Conservation (phyloP, 495 filamentous ascomycete species). For the Penicillium lagena region DNA sequence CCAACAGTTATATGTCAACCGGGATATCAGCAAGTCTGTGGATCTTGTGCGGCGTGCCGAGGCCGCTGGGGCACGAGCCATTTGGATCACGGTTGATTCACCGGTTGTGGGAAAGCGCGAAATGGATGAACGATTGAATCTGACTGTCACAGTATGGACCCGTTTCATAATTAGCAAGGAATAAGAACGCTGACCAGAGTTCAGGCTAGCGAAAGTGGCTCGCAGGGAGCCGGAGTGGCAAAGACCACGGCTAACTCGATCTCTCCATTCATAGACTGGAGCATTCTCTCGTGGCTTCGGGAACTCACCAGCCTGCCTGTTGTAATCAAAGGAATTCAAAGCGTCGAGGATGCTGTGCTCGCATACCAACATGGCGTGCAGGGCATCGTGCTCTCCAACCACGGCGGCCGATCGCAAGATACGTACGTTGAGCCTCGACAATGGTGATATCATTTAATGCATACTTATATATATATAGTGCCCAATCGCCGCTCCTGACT, state of each 20-base stretch:
- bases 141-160: slow-evolving; percentile 16
- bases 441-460: slow-evolving; percentile 15
- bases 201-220: slow-evolving; percentile 7
- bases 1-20: slow-evolving; percentile 86
- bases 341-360: slow-evolving; percentile 77
- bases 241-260: slow-evolving; percentile 73
- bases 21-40: slow-evolving; percentile 69
- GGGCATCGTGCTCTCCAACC: slow-evolving; percentile 64
- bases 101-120: slow-evolving; percentile 56
- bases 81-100: slow-evolving; percentile 64
- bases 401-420: slow-evolving; percentile 43
- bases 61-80: slow-evolving; percentile 65
- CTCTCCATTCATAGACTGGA: slow-evolving; percentile 72
- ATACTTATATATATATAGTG: slow-evolving; percentile 67
- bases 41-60: slow-evolving; percentile 73
- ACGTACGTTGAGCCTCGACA: slow-evolving; percentile 21
- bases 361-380: slow-evolving; percentile 69
- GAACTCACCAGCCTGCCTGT: slow-evolving; percentile 78
- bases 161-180: neutral
- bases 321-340: slow-evolving; percentile 83
- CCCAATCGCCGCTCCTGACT: slow-evolving; percentile 66
- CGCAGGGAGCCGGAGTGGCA: slow-evolving; percentile 60
- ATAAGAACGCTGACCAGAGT: neutral
- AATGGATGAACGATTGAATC: slow-evolving; percentile 61
- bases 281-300: slow-evolving; percentile 74